Evolutionary conservation across 2,329 filamentous ascomycete species (phyloP), one percentile per base, ranked within the genome.

Genomic region (Fusarium buxicola): DNA sequence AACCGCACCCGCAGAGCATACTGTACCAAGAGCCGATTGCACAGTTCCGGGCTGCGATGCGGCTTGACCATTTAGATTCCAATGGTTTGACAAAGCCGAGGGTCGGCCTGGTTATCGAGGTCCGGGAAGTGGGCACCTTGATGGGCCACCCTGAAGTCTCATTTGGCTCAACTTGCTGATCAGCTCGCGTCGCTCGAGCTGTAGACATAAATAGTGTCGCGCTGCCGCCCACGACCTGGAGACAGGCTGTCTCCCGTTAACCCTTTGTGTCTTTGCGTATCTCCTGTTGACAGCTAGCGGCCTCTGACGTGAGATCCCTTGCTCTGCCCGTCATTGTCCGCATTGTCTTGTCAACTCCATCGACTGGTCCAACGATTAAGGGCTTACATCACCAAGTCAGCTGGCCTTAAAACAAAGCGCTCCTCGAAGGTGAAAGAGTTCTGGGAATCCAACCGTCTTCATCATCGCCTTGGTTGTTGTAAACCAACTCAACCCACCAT

Each of bases 61-160:
- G 34, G 36, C 36, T 63, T 40, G 36, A 43, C 34, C 36, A 47
- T 55, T 60, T 54, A 43, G 13, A 48, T 55, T 48, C 31, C 18
- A 41, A 51, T 66, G 65, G 51, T 59, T 70, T 53, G 55, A 57
- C 51, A 65, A 56, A 32, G 57, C 55, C 53, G 43, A 59, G 25
- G 35, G 27, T 66, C 45, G 43, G 55, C 30, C 44, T 52, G 48
- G 61, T 46, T 34, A 50, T 57, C 58, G 62, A 66, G 64, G 56
- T 59, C 61, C 41, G 43, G 64, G 57, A 49, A 57, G 50, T 52
- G 51, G 50, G 55, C 54, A 70, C 68, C 68, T 68, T 70, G 68
- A 70, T 71, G 68, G 68, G 43, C 50, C 58, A 50, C 54, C 56
- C 41, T 45, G 50, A 45, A 40, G 45, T 44, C 46, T 40, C 40